Evolutionary conservation across 164 flowering plant species (phyloP), one percentile per base, ranked within the genome.

Genomic region (Vitis cinerea): DNA sequence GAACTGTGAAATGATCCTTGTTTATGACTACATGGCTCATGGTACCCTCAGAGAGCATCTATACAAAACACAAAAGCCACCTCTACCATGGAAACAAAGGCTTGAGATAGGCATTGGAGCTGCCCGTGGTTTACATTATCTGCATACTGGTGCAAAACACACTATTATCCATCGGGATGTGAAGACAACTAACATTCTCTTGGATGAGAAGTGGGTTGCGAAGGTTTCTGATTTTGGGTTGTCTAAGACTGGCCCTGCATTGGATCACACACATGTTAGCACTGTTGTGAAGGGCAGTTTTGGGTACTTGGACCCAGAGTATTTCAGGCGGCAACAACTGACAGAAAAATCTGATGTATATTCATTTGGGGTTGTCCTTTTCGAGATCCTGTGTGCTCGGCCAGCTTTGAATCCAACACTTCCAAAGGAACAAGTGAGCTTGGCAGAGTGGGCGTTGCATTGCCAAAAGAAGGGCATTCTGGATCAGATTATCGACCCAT

Each of bases 361-460:
- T 81, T 90, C 96, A 3, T 90, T 84, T 69, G 96, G 96, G 15
- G 96, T 90, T 17, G 96, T 90, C 1, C 88, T 90, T 6, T 88
- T 91, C 55, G 97, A 92, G 75, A 76, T 87, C 65, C 14, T 92
- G 44, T 90, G 93, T 64, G 97, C 93, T 47, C 86, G 97, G 9
- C 94, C 94, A 17, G 94, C 92, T 16, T 50, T 89, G 75, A 86
- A 87, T 77, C 92, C 92, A 2, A 71, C 91, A 0, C 85, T 91
- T 47, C 81, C 93, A 8, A 87, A 89, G 82, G 94, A 91, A 76
- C 92, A 89, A 73, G 97, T 89, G 56, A 84, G 90, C 80, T 79
- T 88, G 72, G 93, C 96, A 6, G 96, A 90, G 76, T 90, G 96
- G 96, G 96, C 91, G 19, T 71, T 83, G n/a, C 90, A 90, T 59